These are phyloP conservation scores for Trametes hirsuta DNA, from an alignment of 1,284 basidiomycete species.

Conservation along the genomic window DNA sequence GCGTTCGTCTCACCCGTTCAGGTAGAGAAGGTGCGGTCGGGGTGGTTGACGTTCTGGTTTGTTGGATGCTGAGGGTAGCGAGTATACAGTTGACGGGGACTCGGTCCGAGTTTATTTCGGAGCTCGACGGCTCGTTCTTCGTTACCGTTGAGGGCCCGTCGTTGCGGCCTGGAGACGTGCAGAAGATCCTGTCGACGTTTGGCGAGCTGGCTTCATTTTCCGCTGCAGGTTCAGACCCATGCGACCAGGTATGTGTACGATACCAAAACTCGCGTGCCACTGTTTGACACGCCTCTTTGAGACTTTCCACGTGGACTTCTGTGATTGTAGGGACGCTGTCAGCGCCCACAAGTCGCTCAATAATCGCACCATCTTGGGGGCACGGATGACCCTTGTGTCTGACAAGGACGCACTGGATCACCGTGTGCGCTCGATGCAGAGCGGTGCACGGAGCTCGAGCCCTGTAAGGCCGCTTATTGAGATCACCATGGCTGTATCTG, in stretches of 20 bases:
- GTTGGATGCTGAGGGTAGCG: neutral
- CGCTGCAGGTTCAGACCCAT: constrained; percentile 18
- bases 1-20: constrained; percentile 19
- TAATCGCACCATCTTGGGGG: constrained; percentile 37
- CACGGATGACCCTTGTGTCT: constrained; percentile 32
- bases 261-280: neutral
- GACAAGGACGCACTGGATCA: constrained; percentile 24
- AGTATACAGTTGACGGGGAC: constrained; percentile 44
- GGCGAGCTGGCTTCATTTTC: constrained; percentile 30
- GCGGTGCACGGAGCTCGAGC: constrained; percentile 5
- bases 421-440: constrained; percentile 14
- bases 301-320: constrained; percentile 64
- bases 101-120: constrained; percentile 38
- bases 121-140: constrained; percentile 45
- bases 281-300: constrained; percentile 21
- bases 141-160: constrained; percentile 39
- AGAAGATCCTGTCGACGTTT: constrained; percentile 27
- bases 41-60: neutral
- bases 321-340: constrained; percentile 58
- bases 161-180: constrained; percentile 23
- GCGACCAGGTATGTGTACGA: constrained; percentile 23
- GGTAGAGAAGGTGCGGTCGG: constrained; percentile 21
- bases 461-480: constrained; percentile 10
- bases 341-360: constrained; percentile 45
- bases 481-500: constrained; percentile 8